Evolutionary conservation across 139 green algal species (phyloP), one percentile per base, ranked within the genome.

Genomic region (Zygnema cylindricum): DNA sequence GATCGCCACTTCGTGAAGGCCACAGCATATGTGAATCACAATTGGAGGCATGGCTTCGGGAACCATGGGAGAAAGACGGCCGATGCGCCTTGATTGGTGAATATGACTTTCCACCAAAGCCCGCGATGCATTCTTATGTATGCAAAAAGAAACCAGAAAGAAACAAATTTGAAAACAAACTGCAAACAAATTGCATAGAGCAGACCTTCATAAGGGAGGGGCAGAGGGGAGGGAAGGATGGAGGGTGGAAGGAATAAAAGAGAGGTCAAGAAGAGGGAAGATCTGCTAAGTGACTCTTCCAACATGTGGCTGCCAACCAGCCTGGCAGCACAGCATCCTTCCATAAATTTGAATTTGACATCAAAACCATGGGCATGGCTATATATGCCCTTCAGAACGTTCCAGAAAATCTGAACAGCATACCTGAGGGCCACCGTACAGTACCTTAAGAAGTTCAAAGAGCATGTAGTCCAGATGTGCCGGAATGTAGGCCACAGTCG

Each of bases 391-490:
- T n/a, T n/a, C n/a, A n/a, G n/a, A n/a, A n/a, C n/a, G n/a, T n/a
- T n/a, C n/a, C n/a, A n/a, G n/a, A n/a, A n/a, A n/a, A n/a, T n/a
- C n/a, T n/a, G n/a, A n/a, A n/a, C n/a, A n/a, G n/a, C n/a, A n/a
- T n/a, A n/a, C n/a, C n/a, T n/a, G n/a, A n/a, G n/a, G n/a, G n/a
- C n/a, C n/a, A n/a, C n/a, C n/a, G n/a, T n/a, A 41, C 71, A 16
- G 43, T 41, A 88, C 82, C 75, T 98, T 98, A 1, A 98, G 85
- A 71, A 98, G 91, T 93, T 98, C 96, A 87, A 96, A 97, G 69
- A 98, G 87, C 91, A 98, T 97, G 93, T 98, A 98, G 89, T 98
- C 96, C 7, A 98, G 90, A 90, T 98, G 96, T 0, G 92, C 91
- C 1, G 96, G 94, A 71, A 98, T 95, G 93, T 98, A 98, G 7